Percentiles rank a stretch among this genome's conserved stretches.
These are phyloP conservation scores for Boletus vinaceobasis DNA, from an alignment of 768 basidiomycete genomes.

Conservation along the genomic window DNA sequence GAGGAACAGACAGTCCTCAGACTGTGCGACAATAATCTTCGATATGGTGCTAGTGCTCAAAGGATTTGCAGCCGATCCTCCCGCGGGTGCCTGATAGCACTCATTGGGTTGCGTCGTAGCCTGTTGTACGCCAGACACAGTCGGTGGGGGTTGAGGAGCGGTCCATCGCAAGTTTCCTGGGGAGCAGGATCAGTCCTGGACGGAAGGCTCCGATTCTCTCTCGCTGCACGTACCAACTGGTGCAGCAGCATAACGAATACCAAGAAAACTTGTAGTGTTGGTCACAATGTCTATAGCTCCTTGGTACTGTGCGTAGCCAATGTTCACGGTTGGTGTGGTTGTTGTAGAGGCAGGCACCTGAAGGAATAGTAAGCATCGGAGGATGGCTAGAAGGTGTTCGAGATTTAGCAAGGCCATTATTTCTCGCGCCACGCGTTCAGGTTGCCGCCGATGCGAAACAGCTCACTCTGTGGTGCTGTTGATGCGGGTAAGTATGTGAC, in stretches of 20 bases:
- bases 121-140: background rate
- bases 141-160: background rate
- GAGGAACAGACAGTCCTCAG: slow-evolving; percentile 9
- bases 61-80: background rate
- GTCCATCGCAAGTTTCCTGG: slow-evolving; percentile 8
- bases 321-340: background rate
- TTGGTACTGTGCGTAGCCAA: slow-evolving; percentile 8
- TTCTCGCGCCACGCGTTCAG: too few species aligned
- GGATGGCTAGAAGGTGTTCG: background rate
- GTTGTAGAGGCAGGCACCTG: background rate
- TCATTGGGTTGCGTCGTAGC: background rate
- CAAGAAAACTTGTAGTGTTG: slow-evolving; percentile 1
- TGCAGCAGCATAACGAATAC: slow-evolving; percentile 6
- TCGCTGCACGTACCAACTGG: background rate
- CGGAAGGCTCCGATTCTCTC: background rate
- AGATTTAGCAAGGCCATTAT: background rate
- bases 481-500: too few species aligned
- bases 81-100: background rate
- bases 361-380: background rate
- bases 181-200: background rate
- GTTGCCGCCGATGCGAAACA: too few species aligned
- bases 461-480: too few species aligned
- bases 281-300: background rate
- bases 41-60: too few species aligned
- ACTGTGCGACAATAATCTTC: background rate